Base-by-base conservation (phyloP, 352 stramenopile genomes). In the Blastocystis sp. region DNA sequence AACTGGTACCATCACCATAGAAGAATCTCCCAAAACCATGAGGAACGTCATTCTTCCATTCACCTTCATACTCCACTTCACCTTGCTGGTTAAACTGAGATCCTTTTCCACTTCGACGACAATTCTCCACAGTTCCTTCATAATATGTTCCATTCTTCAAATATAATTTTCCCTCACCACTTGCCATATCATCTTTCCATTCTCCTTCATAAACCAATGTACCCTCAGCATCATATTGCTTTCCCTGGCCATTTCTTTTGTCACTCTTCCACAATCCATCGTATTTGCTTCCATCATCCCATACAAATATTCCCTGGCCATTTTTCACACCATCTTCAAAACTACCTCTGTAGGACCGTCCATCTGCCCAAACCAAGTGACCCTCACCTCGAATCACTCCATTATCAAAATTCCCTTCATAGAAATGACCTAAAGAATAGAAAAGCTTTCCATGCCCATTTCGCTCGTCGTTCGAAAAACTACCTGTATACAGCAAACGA, bases 191-290 rank as follows among this genome's bases (percentile, higher is more conserved):
- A 27, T 84, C 51, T 22, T 64, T 84, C 24, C 62, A 84, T n/a
- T 68, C 7, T 30, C 62, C 53, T 30, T 84, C 68, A 54, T 69
- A 69, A 17, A 56, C 22, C 7, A 66, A n/a, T 19, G 51, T 56
- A n/a, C 73, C 73, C 22, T 84, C 44, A 30, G 73, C 30, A 44
- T 84, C 73, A 37, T 69, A 57, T 6, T 69, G 30, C 0, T 66
- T 68, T 62, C 73, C 73, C 51, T 84, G 53, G 33, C 73, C 73
- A 84, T 84, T 84, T 42, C 51, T 64, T 27, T 84, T 84, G 7
- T 66, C 59, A 42, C 66, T 84, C 53, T 84, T 9, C 33, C 58
- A 84, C 9, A 22, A 57, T 48, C 73, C 73, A n/a, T 84, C 51
- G 51, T 69, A 84, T 7, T 33, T 40, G 17, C 44, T 56, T 35